Evolutionary conservation across 2,329 filamentous ascomycete genomes (phyloP).

Genomic region (Amauroascus verrucosus): DNA sequence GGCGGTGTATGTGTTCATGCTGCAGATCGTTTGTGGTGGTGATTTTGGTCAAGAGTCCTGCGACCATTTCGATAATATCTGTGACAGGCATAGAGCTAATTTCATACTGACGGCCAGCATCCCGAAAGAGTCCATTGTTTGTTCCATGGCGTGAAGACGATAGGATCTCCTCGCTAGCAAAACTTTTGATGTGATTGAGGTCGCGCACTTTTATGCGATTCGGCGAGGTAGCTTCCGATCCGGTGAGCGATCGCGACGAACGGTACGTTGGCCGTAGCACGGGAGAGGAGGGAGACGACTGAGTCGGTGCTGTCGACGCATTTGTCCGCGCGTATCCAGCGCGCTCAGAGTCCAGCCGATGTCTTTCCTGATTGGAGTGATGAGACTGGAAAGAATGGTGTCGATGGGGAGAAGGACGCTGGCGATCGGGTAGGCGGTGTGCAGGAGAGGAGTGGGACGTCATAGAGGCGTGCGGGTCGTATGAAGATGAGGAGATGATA

Average conservation of each 20-base stretch:
- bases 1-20: conserved; percentile 78
- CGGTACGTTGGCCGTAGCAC: conserved; percentile 37
- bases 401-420: conserved; percentile 12
- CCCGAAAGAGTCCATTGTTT: conserved; percentile 27
- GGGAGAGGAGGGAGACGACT: conserved; percentile 34
- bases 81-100: conserved; percentile 96
- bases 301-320: neutral
- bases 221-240: conserved; percentile 40
- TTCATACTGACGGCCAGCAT: conserved; percentile 61
- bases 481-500: conserved; percentile 4
- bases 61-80: conserved; percentile 98
- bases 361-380: neutral
- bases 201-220: conserved; percentile 71
- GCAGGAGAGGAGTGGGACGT: conserved; percentile 35
- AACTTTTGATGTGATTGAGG: conserved; percentile 79
- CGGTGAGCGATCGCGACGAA: conserved; percentile 35
- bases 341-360: conserved; percentile 1
- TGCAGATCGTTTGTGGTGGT: conserved; percentile 92
- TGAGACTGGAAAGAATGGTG: conserved; percentile 5
- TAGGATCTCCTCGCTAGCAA: conserved; percentile 68
- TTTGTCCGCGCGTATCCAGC: neutral
- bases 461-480: conserved; percentile 36
- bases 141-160: conserved; percentile 19
- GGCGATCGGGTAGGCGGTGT: conserved; percentile 16
- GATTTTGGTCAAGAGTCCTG: conserved; percentile 89